A percentile compares a stretch with the other conserved stretches of the same genome.
Evolutionary conservation across 306 rosid species (phyloP).

Genomic region (Prunus padus): DNA sequence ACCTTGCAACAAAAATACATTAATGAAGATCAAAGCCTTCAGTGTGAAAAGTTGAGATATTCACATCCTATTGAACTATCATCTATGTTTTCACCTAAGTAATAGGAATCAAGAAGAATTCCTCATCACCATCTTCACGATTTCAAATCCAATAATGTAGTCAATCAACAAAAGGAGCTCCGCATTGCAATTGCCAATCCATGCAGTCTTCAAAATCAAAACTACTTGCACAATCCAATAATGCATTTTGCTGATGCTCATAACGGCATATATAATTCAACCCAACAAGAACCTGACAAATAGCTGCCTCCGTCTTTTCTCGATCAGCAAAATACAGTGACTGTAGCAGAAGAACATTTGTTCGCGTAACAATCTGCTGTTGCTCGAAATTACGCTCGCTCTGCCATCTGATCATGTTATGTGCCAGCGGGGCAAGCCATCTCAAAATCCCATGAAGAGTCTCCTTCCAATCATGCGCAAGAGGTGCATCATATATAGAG

Average conservation of each 20-base stretch:
- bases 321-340: conserved; percentile 82
- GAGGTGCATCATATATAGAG: conserved; percentile 96
- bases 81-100: conserved; percentile 21
- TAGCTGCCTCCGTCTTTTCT: conserved; percentile 75
- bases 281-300: conserved; percentile 83
- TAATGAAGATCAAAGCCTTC: conserved; percentile 32
- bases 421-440: conserved; percentile 90
- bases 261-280: conserved; percentile 91
- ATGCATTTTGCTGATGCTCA: conserved; percentile 90
- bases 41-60: conserved; percentile 39
- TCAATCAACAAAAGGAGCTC: conserved; percentile 59
- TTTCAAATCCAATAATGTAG: conserved; percentile 27
- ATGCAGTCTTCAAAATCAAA: conserved; percentile 86
- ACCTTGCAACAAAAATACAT: conserved; percentile 40
- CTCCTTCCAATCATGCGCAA: conserved; percentile 93
- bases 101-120: conserved; percentile 35
- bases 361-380: conserved; percentile 61
- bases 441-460: conserved; percentile 69
- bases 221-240: conserved; percentile 86
- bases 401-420: conserved; percentile 96
- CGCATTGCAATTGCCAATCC: conserved; percentile 81
- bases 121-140: conserved; percentile 29
- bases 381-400: conserved; percentile 93
- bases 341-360: conserved; percentile 80
- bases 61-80: conserved; percentile 38